Base-by-base conservation (phyloP, 202 grass and related monocot species). In the Elaeis oleifera region DNA sequence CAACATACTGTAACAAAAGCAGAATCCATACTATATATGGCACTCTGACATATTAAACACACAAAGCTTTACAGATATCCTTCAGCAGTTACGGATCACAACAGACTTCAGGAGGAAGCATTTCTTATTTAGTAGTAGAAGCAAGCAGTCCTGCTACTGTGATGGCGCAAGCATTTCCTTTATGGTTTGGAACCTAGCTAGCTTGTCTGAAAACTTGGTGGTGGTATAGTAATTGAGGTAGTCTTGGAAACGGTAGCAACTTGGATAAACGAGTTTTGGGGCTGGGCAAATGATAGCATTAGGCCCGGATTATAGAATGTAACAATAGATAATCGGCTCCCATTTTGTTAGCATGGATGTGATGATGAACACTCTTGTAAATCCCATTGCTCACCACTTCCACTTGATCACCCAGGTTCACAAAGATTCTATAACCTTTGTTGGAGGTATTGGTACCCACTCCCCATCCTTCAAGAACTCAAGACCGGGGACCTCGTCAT, bases 391-490 rank as follows among this genome's bases (percentile, higher is more conserved):
- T 89, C 19, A 84, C 71, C 32, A 89, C 86, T 68, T 89, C 86
- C 59, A 89, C 68, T 61, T 84, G 86, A 70, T 89, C 86, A 25
- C 81, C 81, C 11, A 89, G 71, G 51, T 89, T 89, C 59, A 84
- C 63, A 22, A 89, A 84, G 67, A 89, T 81, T 71, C 54, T 78
- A 22, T 76, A 73, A 31, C 63, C 71, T 78, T 1, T 54, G 78
- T 81, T 52, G 86, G 81, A 63, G 74, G 78, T 63, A 89, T 61
- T 68, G 78, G 68, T 20, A 78, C 25, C 81, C 86, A 84, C 63
- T 56, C 78, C 56, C 81, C 74, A 60, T 84, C 86, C 81, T 84
- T 89, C 22, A 81, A 61, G 78, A 89, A 89, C 71, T 89, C 81
- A 29, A 89, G 74, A 56, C 86, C 86, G 58, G 78, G 78, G 50